Evolutionary conservation across 2,329 filamentous ascomycete genomes (phyloP), one percentile per base, ranked within the genome.

Genomic region (Fusarium buxicola): DNA sequence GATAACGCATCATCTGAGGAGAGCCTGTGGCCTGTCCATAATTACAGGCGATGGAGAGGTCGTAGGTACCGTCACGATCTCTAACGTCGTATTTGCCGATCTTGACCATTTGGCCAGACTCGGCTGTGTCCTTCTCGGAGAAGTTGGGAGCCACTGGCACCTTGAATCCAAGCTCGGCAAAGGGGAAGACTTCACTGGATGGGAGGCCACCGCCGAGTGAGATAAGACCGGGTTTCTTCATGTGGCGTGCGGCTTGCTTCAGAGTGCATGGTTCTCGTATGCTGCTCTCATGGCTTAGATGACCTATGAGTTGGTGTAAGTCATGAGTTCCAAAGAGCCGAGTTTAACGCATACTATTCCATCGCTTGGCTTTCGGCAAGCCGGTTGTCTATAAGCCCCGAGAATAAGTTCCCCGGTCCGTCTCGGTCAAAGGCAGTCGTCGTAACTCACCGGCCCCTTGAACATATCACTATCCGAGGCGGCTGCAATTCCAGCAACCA

Each of bases 171-270:
- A 98, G 77, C 64, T 90, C 84, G 65, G 94, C 88, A 70, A 98
- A 89, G n/a, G 95, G 95, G 72, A 99, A 99, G 77, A 96, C 92
- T 74, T 94, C 89, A 58, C 91, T 86, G 12, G 92, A 94, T 5
- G 95, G 95, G 16, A 99, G 55, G 4, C 95, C 95, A 47, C 95
- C 95, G 52, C 95, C 95, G 2, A 99, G 88, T 2, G 93, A 97
- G 73, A 99, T 95, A 57, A 97, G 79, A 13, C 91, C 93, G 1
- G 93, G 92, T 34, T 84, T 92, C 72, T 90, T 90, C 49, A 98
- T 85, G 74, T 89, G 90, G 53, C 85, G 86, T 39, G 94, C 94
- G 6, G 94, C 93, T 59, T 85, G 83, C 77, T 98, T 98, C 59
- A 98, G 81, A n/a, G 89, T 89, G 63, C 86, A 92, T 30, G 84